phyloP scores from a whole-genome alignment of 306 rosid genomes.

The Phaseolus lunatus region DNA sequence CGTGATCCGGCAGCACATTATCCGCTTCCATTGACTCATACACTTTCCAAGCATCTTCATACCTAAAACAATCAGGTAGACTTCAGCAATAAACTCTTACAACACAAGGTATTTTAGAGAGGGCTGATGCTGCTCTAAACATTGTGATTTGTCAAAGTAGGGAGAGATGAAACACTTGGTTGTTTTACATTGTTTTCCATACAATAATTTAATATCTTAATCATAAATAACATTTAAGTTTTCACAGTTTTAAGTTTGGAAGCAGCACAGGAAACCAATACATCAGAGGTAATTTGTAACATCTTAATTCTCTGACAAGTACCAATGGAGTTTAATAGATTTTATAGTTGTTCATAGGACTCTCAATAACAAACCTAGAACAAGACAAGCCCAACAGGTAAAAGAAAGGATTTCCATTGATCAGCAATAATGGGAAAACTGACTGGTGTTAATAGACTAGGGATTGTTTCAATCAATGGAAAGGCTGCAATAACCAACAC shows the following conservation, averaged over 20 bases:
- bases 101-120: neutral
- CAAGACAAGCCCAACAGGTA: slow-evolving; percentile 1
- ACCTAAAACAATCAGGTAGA: slow-evolving; percentile 58
- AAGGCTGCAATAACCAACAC: neutral
- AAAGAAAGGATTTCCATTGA: slow-evolving; percentile 31
- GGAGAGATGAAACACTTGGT: neutral
- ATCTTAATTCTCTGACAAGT: slow-evolving; percentile 24
- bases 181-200: neutral
- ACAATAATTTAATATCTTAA: neutral
- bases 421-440: slow-evolving; percentile 36
- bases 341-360: slow-evolving; percentile 2
- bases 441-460: neutral
- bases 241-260: slow-evolving; percentile 4
- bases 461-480: slow-evolving; percentile 20
- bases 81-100: slow-evolving; percentile 34
- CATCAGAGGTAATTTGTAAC: slow-evolving; percentile 26
- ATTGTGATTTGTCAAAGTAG: neutral
- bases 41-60: slow-evolving; percentile 75
- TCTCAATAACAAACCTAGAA: slow-evolving; percentile 21
- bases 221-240: neutral
- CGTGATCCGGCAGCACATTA: slow-evolving; percentile 75
- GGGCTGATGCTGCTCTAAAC: neutral
- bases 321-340: slow-evolving; percentile 4
- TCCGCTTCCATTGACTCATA: slow-evolving; percentile 79
- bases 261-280: neutral